phyloP scores from a whole-genome alignment of 768 basidiomycete genomes.

The Pleurotus salmoneostramineus region DNA sequence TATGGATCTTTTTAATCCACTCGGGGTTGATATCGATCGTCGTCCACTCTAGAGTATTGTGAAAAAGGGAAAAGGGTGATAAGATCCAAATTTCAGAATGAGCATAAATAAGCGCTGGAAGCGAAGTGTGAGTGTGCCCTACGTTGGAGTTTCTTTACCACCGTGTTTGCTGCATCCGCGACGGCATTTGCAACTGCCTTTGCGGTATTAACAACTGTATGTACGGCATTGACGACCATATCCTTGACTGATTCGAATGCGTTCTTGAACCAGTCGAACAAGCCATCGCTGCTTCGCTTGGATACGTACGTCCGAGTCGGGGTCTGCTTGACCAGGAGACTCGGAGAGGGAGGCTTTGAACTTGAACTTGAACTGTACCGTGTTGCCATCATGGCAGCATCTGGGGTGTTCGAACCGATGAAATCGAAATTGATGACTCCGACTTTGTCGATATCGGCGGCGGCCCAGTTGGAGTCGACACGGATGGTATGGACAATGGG shows the following conservation, averaged over 20 bases:
- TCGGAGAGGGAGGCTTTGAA: too few relatives aligned
- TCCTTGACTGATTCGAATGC: not conserved
- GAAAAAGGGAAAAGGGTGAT: not conserved
- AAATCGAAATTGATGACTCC: conserved; percentile 5
- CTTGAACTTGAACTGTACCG: not conserved
- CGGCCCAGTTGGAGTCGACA: conserved; percentile 1
- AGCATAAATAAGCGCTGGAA: too few relatives aligned
- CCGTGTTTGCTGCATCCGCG: not conserved
- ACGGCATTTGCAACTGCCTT: not conserved
- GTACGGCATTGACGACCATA: not conserved
- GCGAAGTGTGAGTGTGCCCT: not conserved
- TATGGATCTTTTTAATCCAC: not conserved
- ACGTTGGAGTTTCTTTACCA: not conserved
- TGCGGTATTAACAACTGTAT: not conserved
- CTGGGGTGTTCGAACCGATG: conserved; percentile 13
- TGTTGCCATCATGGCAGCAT: not conserved
- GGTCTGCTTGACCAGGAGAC: too few relatives aligned
- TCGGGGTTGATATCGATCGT: not conserved
- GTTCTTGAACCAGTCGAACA: not conserved
- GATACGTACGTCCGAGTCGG: not conserved
- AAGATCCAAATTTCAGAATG: too few relatives aligned
- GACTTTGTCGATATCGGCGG: not conserved
- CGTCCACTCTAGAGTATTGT: not conserved
- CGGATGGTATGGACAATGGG: not conserved
- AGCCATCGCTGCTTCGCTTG: not conserved